phyloP scores from a whole-genome alignment of 2,329 filamentous ascomycete species.

The Penicillium hordei region DNA sequence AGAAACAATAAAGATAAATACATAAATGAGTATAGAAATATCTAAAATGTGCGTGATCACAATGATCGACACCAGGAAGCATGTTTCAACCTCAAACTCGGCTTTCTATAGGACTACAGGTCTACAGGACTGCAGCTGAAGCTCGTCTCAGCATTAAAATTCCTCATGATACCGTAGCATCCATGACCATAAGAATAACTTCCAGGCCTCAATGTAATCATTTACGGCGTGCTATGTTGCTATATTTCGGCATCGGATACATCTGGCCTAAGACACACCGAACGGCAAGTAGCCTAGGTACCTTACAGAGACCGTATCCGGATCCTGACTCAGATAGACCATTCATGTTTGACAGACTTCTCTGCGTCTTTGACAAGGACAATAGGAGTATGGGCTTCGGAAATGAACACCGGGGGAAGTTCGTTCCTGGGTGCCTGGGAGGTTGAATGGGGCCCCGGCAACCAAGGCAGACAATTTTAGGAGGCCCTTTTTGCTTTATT shows the following conservation, averaged over 20 bases:
- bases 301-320: background rate
- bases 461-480: slow-evolving; percentile 14
- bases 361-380: slow-evolving; percentile 2
- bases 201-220: background rate
- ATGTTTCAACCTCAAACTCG: slow-evolving; percentile 19
- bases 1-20: background rate
- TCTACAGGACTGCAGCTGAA: slow-evolving; percentile 5
- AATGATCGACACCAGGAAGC: background rate
- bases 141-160: background rate
- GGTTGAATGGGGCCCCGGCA: slow-evolving; percentile 1
- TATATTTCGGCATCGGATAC: background rate
- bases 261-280: background rate
- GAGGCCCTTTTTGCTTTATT: background rate
- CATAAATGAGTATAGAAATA: background rate
- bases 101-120: too few relatives aligned
- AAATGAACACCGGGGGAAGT: background rate
- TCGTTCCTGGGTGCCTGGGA: slow-evolving; percentile 11
- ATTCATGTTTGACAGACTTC: slow-evolving; percentile 17
- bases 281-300: background rate
- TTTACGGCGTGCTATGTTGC: background rate
- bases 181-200: background rate
- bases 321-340: slow-evolving; percentile 18
- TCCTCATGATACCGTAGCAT: slow-evolving; percentile 7
- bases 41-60: background rate
- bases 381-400: background rate